A percentile compares a stretch with the other conserved stretches of the same genome.
Evolutionary conservation across 805 yeast genomes (phyloP).

Genomic region (Candida qinlingensis): DNA sequence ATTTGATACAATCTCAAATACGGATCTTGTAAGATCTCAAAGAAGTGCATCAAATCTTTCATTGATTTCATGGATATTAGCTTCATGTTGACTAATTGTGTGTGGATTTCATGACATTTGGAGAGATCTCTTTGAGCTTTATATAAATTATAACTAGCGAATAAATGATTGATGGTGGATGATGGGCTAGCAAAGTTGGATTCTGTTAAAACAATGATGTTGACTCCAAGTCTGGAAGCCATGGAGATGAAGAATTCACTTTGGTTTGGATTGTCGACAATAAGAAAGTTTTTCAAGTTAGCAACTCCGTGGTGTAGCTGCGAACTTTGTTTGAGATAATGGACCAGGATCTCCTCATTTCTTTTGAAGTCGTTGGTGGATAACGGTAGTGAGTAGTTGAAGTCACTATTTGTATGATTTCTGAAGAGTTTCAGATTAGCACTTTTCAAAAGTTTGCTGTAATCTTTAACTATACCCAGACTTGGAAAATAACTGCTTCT

Average conservation of each 20-base stretch:
- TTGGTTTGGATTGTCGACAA: constrained; percentile 18
- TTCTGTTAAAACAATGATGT: constrained; percentile 18
- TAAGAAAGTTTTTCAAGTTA: constrained; percentile 15
- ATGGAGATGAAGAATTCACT: constrained; percentile 19
- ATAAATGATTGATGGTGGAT: constrained; percentile 13
- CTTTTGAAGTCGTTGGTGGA: constrained; percentile 3
- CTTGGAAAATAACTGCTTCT: constrained; percentile 19
- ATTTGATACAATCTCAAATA: constrained; percentile 7
- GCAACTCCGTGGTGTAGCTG: constrained; percentile 3
- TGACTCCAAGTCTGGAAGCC: constrained; percentile 14
- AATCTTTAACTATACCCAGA: constrained; percentile 11
- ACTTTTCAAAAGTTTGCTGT: constrained; percentile 5
- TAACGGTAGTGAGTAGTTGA: constrained; percentile 14
- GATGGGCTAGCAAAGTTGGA: constrained; percentile 12
- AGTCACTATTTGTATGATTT: constrained; percentile 7
- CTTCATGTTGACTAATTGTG: constrained; percentile 1
- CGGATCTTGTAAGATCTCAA: constrained; percentile 11
- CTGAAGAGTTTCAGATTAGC: constrained; percentile 12
- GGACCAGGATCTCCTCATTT: constrained; percentile 6
- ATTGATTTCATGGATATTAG: constrained; percentile 9
- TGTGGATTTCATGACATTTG: constrained; percentile 10
- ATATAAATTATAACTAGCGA: constrained; percentile 7
- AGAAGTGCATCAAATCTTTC: constrained; percentile 6
- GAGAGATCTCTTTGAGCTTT: constrained; percentile 8
- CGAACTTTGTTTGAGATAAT: constrained; percentile 12